These are phyloP conservation scores for Daedalea quercina DNA, from an alignment of 768 basidiomycete genomes.

Conservation along the genomic window DNA sequence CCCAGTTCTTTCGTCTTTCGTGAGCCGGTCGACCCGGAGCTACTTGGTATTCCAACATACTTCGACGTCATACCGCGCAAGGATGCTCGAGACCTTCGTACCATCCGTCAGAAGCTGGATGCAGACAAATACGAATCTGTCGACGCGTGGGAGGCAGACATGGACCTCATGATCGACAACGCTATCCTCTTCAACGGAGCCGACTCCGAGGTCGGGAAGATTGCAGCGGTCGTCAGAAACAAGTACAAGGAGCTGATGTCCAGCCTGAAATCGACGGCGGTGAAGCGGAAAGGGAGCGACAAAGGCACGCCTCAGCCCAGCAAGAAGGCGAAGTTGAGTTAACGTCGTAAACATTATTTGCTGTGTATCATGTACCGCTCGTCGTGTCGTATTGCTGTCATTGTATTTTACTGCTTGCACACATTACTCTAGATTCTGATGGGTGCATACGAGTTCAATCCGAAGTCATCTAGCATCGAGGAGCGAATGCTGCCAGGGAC, in stretches of 20 bases:
- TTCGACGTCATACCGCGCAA: conserved; percentile 79
- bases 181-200: conserved; percentile 84
- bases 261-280: conserved; percentile 36
- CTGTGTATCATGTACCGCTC: neutral
- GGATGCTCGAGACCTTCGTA: conserved; percentile 80
- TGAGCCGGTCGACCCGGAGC: conserved; percentile 84
- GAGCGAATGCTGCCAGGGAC: too few relatives aligned
- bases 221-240: conserved; percentile 44
- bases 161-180: conserved; percentile 84
- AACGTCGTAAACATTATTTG: conserved; percentile 13
- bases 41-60: conserved; percentile 80
- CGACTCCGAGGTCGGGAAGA: conserved; percentile 69
- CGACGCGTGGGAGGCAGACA: conserved; percentile 77
- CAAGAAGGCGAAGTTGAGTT: conserved; percentile 60
- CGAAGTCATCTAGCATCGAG: too few relatives aligned
- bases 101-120: conserved; percentile 78
- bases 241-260: conserved; percentile 49
- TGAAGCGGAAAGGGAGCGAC: conserved; percentile 71
- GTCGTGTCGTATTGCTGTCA: neutral
- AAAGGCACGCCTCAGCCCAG: conserved; percentile 49
- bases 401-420: neutral
- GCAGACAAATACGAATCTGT: conserved; percentile 74
- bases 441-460: too few relatives aligned
- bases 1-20: conserved; percentile 70
- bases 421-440: neutral